Evolutionary conservation across 2,329 filamentous ascomycete genomes (phyloP).

Genomic region (Hortaea werneckii): DNA sequence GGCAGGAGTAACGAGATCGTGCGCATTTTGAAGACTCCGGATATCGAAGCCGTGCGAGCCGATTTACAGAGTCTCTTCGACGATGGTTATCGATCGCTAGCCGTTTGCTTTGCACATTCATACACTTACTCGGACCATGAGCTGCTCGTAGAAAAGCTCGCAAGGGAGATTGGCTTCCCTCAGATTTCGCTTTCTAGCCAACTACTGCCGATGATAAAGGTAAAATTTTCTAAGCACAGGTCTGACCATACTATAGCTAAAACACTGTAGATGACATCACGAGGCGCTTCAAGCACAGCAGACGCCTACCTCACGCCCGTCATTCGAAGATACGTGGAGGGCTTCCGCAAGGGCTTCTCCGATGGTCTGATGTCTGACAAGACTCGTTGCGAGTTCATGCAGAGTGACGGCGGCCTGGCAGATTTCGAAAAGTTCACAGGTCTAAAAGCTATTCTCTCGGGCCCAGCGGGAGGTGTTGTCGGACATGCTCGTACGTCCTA

Average conservation of each 20-base stretch:
- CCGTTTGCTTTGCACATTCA: conserved; percentile 78
- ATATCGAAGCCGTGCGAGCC: conserved; percentile 42
- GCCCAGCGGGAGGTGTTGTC: conserved; percentile 28
- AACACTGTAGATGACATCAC: conserved; percentile 44
- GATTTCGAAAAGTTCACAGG: conserved; percentile 21
- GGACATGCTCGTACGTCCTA: conserved; percentile 25
- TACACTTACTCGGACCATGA: conserved; percentile 85
- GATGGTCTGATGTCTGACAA: conserved; percentile 11
- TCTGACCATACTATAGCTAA: neutral
- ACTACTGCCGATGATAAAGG: conserved; percentile 73
- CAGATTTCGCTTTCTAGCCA: conserved; percentile 71
- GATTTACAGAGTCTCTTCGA: conserved; percentile 56
- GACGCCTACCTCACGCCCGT: conserved; percentile 68
- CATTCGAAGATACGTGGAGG: conserved; percentile 57
- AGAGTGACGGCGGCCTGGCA: conserved; percentile 24
- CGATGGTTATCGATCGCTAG: conserved; percentile 63
- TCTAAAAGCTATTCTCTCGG: conserved; percentile 22
- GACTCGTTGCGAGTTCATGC: conserved; percentile 27
- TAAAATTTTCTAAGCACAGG: neutral
- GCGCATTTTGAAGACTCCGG: conserved; percentile 53
- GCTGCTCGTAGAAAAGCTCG: conserved; percentile 60
- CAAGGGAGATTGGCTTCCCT: conserved; percentile 64
- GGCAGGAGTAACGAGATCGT: conserved; percentile 64
- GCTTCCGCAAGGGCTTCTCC: conserved; percentile 19
- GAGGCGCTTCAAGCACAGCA: conserved; percentile 62